Conservation (phyloP, 1,139 yeast genomes). For the Casaregolazyma suthepensis region DNA sequence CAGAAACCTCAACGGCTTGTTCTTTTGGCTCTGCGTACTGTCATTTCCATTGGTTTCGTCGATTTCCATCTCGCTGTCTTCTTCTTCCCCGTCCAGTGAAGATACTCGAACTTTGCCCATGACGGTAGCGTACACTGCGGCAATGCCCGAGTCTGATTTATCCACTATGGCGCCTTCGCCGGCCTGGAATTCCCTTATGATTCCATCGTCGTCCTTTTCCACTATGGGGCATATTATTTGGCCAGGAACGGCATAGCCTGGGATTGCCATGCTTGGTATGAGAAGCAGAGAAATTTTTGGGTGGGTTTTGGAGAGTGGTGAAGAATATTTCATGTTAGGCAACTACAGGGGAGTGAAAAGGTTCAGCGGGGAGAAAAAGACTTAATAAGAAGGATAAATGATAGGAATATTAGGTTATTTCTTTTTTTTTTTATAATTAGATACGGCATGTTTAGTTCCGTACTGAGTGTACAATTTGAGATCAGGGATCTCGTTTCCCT, state of each 20-base stretch:
- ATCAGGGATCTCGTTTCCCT: no score
- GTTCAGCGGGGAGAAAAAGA: neutral
- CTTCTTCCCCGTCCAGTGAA: slow-evolving; percentile 20
- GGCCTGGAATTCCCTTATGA: slow-evolving; percentile 37
- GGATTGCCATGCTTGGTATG: slow-evolving; percentile 25
- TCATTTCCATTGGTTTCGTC: slow-evolving; percentile 17
- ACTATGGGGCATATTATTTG: slow-evolving; percentile 50
- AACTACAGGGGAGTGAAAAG: neutral
- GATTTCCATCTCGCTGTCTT: slow-evolving; percentile 17
- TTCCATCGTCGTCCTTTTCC: slow-evolving; percentile 28
- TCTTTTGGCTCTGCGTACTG: slow-evolving; percentile 12
- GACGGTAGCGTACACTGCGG: slow-evolving; percentile 58
- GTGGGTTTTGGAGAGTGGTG: neutral
- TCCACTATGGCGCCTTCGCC: slow-evolving; percentile 41
- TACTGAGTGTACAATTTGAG: no score
- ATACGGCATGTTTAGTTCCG: no score
- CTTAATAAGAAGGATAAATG: no score
- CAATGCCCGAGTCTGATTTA: slow-evolving; percentile 15
- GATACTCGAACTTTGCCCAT: slow-evolving; percentile 47
- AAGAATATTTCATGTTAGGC: neutral
- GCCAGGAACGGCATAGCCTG: slow-evolving; percentile 65
- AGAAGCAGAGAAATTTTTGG: neutral
- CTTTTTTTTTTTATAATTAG: no score
- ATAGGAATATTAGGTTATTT: no score
- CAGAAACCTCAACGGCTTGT: slow-evolving; percentile 22